Evolutionary conservation across 2,329 filamentous ascomycete species (phyloP).

Genomic region (Colletotrichum spinosum): DNA sequence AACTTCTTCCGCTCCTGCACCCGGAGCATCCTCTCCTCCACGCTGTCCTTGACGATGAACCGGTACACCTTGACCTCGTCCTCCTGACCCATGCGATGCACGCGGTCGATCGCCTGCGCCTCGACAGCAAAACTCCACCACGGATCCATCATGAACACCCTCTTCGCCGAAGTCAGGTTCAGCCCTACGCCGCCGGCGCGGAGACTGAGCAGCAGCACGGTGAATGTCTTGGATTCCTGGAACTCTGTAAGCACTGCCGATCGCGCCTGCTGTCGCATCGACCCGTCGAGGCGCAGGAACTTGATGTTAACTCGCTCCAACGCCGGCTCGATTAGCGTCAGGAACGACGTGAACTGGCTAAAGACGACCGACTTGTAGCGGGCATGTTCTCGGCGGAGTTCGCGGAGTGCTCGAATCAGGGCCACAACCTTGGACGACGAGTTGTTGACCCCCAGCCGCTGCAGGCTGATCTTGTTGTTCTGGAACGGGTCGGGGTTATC

Average conservation of each 20-base stretch:
- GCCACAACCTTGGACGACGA: conserved; percentile 92
- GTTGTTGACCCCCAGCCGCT: conserved; percentile 69
- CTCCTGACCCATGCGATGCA: conserved; percentile 96
- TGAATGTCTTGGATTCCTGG: conserved; percentile 68
- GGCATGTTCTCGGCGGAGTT: conserved; percentile 73
- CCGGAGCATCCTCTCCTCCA: conserved; percentile 93
- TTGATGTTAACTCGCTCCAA: conserved; percentile 78
- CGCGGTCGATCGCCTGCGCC: conserved; percentile 95
- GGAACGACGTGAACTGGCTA: conserved; percentile 96
- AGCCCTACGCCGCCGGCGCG: conserved; percentile 93
- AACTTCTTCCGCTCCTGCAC: conserved; percentile 98
- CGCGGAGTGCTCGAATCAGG: conserved; percentile 79
- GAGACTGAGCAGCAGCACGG: conserved; percentile 84
- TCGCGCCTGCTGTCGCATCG: conserved; percentile 87
- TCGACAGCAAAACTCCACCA: conserved; percentile 99
- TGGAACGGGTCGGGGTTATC: conserved; percentile 61
- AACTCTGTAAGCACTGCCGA: conserved; percentile 84
- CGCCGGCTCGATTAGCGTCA: conserved; percentile 89
- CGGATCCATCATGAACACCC: conserved; percentile 99
- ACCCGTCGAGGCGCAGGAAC: conserved; percentile 90
- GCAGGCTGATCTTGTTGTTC: conserved; percentile 67
- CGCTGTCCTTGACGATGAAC: conserved; percentile 90
- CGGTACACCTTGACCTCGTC: conserved; percentile 86
- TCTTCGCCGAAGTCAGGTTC: conserved; percentile 88
- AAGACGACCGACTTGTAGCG: conserved; percentile 91